phyloP scores from a whole-genome alignment of 768 basidiomycete genomes.

The Terana coerulea region DNA sequence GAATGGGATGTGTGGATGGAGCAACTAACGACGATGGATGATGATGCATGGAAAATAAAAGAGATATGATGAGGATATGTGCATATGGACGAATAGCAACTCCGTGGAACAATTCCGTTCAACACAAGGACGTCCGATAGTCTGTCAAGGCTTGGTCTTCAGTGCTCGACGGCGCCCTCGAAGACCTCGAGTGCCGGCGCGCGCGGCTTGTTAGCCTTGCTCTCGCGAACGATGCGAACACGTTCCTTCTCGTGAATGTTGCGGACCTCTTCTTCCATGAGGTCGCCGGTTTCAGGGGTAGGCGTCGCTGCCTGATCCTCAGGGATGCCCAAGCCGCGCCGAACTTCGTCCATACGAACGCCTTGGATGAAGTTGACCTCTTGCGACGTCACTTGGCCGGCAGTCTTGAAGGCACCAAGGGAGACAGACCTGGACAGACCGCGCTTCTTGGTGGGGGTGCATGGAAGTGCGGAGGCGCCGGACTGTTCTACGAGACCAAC shows the following conservation, averaged over 20 bases:
- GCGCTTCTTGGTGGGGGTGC: constrained; percentile 46
- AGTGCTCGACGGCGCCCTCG: constrained; percentile 44
- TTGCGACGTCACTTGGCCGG: constrained; percentile 13
- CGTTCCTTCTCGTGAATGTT: constrained; percentile 54
- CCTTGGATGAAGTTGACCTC: constrained; percentile 60
- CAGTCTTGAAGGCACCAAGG: constrained; percentile 35
- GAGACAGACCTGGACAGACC: constrained; percentile 55
- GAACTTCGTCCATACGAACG: constrained; percentile 62
- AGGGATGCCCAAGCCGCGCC: constrained; percentile 61
- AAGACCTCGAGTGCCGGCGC: constrained; percentile 25
- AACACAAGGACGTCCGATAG: too few relatives aligned
- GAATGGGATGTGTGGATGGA: neutral
- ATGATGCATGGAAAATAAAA: constrained; percentile 11
- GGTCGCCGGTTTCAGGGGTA: constrained; percentile 26
- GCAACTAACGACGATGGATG: neutral
- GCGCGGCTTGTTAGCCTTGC: constrained; percentile 24
- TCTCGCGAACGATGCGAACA: constrained; percentile 40
- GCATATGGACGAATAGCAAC: neutral
- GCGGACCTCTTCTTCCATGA: constrained; percentile 47
- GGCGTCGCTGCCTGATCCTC: constrained; percentile 14
- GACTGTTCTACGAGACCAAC: constrained; percentile 54
- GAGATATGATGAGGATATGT: neutral
- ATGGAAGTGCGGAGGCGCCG: constrained; percentile 28
- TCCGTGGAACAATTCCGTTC: neutral
- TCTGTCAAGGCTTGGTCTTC: too few relatives aligned